These are phyloP conservation scores for Parathielavia appendiculata DNA, from an alignment of 495 filamentous ascomycete genomes.

Conservation along the genomic window DNA sequence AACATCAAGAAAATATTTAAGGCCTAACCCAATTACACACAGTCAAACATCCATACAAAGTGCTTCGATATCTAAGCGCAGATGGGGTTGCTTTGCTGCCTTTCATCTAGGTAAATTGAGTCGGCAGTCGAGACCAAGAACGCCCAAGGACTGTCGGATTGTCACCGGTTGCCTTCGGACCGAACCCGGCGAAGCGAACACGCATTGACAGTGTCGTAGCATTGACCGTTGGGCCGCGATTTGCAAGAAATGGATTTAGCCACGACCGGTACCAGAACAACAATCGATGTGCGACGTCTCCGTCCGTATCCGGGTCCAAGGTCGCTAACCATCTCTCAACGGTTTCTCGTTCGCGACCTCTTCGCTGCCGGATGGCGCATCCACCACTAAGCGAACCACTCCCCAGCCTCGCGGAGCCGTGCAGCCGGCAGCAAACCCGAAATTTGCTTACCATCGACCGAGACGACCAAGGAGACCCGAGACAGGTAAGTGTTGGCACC, in stretches of 20 bases:
- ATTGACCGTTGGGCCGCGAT: slow-evolving; percentile 2
- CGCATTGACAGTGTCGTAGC: not conserved
- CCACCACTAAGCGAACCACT: not conserved
- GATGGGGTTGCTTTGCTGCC: not conserved
- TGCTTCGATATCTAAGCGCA: too few species aligned
- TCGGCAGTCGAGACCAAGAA: not conserved
- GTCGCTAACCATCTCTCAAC: not conserved
- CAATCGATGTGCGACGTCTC: slow-evolving; percentile 1
- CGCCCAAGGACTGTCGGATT: not conserved
- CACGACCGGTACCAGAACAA: slow-evolving; percentile 12
- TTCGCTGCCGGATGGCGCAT: not conserved
- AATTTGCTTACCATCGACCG: too few species aligned
- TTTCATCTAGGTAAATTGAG: not conserved
- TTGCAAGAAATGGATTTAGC: slow-evolving; percentile 6
- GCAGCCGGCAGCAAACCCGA: not conserved
- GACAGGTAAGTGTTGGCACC: not conserved
- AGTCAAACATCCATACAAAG: too few species aligned
- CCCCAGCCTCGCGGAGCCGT: not conserved
- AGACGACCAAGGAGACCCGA: not conserved
- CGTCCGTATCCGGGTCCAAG: slow-evolving; percentile 4
- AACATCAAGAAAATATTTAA: too few species aligned
- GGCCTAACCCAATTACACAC: too few species aligned
- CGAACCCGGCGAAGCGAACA: not conserved
- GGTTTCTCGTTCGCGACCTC: too few species aligned
- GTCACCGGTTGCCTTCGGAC: not conserved